These are phyloP conservation scores for Millerozyma miso DNA, from an alignment of 805 yeast species.

Conservation along the genomic window DNA sequence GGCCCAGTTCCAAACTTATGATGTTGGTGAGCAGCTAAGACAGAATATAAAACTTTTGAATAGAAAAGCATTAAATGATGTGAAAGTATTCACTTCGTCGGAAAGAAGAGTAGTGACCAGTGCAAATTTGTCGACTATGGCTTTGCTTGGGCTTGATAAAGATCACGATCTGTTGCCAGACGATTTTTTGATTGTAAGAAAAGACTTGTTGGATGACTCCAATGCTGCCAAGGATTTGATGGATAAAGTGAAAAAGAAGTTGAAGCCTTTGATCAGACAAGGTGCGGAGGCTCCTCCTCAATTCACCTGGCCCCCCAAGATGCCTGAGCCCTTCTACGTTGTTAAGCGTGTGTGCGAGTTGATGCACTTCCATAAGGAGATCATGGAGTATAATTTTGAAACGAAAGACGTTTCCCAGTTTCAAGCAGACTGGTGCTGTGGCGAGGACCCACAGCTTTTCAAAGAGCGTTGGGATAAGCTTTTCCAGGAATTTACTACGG, in stretches of 20 bases:
- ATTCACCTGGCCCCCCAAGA: constrained; percentile 97
- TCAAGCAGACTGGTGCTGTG: constrained; percentile 92
- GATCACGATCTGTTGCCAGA: constrained; percentile 52
- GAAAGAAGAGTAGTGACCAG: constrained; percentile 93
- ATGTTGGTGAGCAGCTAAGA: constrained; percentile 92
- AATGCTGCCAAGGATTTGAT: constrained; percentile 97
- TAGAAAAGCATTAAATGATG: constrained; percentile 77
- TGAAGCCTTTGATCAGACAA: constrained; percentile 89
- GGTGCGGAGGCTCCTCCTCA: constrained; percentile 97
- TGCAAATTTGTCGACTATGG: constrained; percentile 81
- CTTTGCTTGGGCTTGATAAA: constrained; percentile 65
- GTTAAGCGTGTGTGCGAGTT: constrained; percentile 91
- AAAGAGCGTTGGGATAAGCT: constrained; percentile 97
- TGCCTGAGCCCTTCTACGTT: constrained; percentile 96
- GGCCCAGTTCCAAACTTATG: constrained; percentile 89
- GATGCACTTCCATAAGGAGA: constrained; percentile 84
- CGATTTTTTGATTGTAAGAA: constrained; percentile 75
- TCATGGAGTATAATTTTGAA: constrained; percentile 77
- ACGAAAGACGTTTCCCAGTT: constrained; percentile 60
- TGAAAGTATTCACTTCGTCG: constrained; percentile 83
- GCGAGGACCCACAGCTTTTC: constrained; percentile 86
- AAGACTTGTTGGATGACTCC: constrained; percentile 90
- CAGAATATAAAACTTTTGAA: constrained; percentile 86
- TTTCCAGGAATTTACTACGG: constrained; percentile 84
- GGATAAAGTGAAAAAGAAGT: constrained; percentile 96